phyloP scores from a whole-genome alignment of 306 rosid species.

The Sesbania bispinosa region DNA sequence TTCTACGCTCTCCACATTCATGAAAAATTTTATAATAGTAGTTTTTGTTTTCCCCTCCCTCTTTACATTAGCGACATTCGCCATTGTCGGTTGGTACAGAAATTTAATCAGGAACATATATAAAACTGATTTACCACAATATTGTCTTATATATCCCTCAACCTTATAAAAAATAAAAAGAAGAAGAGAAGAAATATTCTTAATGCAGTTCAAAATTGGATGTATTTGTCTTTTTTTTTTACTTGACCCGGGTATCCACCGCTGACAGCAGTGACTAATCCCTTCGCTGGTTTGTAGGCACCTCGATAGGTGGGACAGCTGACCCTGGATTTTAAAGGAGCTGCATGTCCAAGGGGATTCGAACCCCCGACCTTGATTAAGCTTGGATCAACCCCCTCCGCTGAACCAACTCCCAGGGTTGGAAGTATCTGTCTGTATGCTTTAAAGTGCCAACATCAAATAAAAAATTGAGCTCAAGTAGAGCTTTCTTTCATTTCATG shows the following conservation, averaged over 20 bases:
- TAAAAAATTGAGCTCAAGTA: not conserved
- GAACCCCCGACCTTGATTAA: no score
- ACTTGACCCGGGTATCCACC: no score
- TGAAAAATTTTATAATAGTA: not conserved
- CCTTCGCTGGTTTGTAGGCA: no score
- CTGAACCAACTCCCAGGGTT: no score
- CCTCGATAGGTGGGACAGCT: no score
- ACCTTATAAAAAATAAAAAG: not conserved
- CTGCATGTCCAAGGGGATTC: no score
- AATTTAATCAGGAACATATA: slow-evolving; percentile 24
- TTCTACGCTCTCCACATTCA: not conserved
- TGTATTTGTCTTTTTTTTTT: no score
- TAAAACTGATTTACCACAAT: slow-evolving; percentile 10
- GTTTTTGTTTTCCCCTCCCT: not conserved
- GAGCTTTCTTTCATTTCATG: not conserved
- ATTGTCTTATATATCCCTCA: slow-evolving; percentile 16
- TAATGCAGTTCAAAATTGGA: not conserved
- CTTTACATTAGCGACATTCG: slow-evolving; percentile 44
- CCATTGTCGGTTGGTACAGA: slow-evolving; percentile 39
- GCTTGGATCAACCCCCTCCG: no score
- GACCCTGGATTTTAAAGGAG: no score
- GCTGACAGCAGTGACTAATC: no score
- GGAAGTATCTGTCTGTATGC: not conserved
- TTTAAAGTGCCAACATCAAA: not conserved
- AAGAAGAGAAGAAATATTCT: not conserved